Conservation (phyloP, 2,329 filamentous ascomycete genomes). For the Monosporascus sp. region DNA sequence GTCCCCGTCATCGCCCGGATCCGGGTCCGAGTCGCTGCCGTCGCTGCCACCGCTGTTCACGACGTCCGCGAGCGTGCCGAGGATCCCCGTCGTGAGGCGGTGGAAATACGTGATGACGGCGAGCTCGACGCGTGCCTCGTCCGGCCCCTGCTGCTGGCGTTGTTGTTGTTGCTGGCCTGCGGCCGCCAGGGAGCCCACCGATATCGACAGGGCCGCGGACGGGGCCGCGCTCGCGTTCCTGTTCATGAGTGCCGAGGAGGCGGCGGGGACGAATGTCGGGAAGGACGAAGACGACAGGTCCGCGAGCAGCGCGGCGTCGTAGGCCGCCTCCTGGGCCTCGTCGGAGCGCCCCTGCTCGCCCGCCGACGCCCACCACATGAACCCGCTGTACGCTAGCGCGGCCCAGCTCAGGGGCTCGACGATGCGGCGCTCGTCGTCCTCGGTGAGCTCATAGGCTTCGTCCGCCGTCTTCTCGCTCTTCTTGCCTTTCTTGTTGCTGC, state of each 20-base stretch:
- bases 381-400: slow-evolving; percentile 71
- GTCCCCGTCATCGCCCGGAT: slow-evolving; percentile 28
- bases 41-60: slow-evolving; percentile 37
- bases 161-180: too few species aligned
- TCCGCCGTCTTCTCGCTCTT: slow-evolving; percentile 27
- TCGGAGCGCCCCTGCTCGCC: slow-evolving; percentile 64
- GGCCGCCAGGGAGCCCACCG: slow-evolving; percentile 35
- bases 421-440: slow-evolving; percentile 48
- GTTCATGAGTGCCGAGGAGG: slow-evolving; percentile 13
- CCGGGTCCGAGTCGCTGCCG: slow-evolving; percentile 37
- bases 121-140: slow-evolving; percentile 55
- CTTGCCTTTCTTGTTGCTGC: neutral
- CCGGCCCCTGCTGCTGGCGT: slow-evolving; percentile 22
- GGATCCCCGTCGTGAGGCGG: slow-evolving; percentile 61
- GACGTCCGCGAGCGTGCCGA: slow-evolving; percentile 57
- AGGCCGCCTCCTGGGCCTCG: slow-evolving; percentile 52
- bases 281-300: slow-evolving; percentile 35
- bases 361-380: slow-evolving; percentile 88
- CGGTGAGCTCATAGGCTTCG: slow-evolving; percentile 24
- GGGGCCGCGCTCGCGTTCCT: slow-evolving; percentile 23
- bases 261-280: neutral
- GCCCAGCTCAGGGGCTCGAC: slow-evolving; percentile 64
- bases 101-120: slow-evolving; percentile 79
- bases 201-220: slow-evolving; percentile 34
- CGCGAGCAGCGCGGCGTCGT: slow-evolving; percentile 51